phyloP scores from a whole-genome alignment of 805 yeast genomes.

The Torulaspora gathmanii region DNA sequence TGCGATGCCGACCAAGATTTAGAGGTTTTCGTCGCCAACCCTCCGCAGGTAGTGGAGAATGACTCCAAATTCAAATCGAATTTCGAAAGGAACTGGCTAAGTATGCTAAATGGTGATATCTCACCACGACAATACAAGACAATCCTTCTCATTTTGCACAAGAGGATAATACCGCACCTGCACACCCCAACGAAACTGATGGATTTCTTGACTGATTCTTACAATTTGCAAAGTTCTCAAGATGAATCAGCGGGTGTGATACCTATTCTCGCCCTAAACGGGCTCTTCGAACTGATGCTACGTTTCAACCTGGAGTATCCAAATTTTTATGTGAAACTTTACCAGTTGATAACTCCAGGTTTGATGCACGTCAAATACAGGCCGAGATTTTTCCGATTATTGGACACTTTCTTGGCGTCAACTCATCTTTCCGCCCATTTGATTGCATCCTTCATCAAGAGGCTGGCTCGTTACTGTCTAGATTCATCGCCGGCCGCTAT shows the following conservation, averaged over 20 bases:
- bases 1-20: slow-evolving; percentile 36
- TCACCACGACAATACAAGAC: slow-evolving; percentile 59
- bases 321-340: slow-evolving; percentile 76
- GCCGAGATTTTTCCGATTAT: slow-evolving; percentile 79
- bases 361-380: slow-evolving; percentile 74
- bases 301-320: slow-evolving; percentile 85
- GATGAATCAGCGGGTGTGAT: slow-evolving; percentile 46
- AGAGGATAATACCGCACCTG: slow-evolving; percentile 76
- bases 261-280: slow-evolving; percentile 78
- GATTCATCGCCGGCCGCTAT: slow-evolving; percentile 84
- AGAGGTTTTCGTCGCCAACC: slow-evolving; percentile 40
- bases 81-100: slow-evolving; percentile 67
- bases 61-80: slow-evolving; percentile 50
- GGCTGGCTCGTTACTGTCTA: slow-evolving; percentile 67
- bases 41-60: slow-evolving; percentile 44
- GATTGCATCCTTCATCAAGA: slow-evolving; percentile 86
- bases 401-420: slow-evolving; percentile 80
- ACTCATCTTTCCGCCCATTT: slow-evolving; percentile 80
- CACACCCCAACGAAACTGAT: slow-evolving; percentile 74
- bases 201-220: slow-evolving; percentile 91
- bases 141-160: slow-evolving; percentile 67
- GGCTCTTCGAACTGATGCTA: slow-evolving; percentile 80
- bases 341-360: slow-evolving; percentile 70
- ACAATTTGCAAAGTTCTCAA: slow-evolving; percentile 40
- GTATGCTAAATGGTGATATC: slow-evolving; percentile 48